These are phyloP conservation scores for Russula vinacea DNA, from an alignment of 768 basidiomycete species.

Conservation along the genomic window DNA sequence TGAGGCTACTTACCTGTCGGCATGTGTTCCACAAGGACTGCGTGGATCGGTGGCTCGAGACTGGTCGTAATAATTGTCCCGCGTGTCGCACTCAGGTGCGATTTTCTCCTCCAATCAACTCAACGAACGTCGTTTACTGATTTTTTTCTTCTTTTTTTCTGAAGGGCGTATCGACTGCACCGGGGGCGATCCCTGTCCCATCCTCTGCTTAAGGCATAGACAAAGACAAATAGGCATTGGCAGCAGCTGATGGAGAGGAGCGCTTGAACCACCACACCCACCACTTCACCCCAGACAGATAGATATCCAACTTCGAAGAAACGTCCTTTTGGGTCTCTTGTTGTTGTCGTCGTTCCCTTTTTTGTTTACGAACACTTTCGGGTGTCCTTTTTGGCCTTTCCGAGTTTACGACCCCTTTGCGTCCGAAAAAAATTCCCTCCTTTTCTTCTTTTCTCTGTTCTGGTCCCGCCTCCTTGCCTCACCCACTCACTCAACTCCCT, in stretches of 20 bases:
- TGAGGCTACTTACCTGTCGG: slow-evolving; percentile 76
- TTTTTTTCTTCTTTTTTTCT: not conserved
- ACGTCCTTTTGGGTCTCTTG: not conserved
- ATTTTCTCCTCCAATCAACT: no score
- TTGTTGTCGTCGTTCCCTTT: not conserved
- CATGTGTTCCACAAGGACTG: slow-evolving; percentile 90
- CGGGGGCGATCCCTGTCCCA: not conserved
- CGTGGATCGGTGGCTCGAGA: slow-evolving; percentile 51
- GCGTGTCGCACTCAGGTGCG: slow-evolving; percentile 78
- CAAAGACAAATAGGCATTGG: not conserved
- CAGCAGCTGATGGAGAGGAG: not conserved
- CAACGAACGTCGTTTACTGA: no score
- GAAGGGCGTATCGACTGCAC: not conserved
- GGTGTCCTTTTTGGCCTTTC: slow-evolving; percentile 1
- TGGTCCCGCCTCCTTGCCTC: not conserved
- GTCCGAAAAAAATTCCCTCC: not conserved
- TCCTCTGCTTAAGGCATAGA: not conserved
- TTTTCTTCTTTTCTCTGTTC: not conserved
- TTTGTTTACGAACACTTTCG: not conserved
- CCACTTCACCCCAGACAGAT: not conserved
- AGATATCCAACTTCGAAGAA: not conserved
- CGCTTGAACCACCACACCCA: not conserved
- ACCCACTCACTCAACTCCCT: not conserved
- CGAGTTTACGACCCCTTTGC: not conserved
- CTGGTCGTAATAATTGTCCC: slow-evolving; percentile 85